Evolutionary conservation across 495 filamentous ascomycete genomes (phyloP).

Genomic region (Letharia columbiana): DNA sequence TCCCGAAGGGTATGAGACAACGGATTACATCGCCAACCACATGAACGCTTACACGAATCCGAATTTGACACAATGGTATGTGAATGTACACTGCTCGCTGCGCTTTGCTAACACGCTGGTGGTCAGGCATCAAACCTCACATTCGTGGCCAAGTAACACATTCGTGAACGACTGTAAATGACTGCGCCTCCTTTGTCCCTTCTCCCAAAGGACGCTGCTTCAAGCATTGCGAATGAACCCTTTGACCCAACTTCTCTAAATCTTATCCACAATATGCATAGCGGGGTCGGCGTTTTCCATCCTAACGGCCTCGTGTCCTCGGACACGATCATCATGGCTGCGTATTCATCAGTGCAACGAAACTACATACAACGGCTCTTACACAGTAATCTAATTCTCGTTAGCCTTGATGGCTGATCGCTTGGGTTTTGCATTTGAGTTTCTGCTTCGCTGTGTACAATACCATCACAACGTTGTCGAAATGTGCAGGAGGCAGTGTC

Average conservation of each 20-base stretch:
- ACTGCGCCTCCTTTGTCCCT: not conserved
- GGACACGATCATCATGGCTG: slow-evolving; percentile 13
- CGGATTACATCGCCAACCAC: slow-evolving; percentile 60
- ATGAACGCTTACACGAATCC: slow-evolving; percentile 53
- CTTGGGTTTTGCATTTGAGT: slow-evolving; percentile 10
- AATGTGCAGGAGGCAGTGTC: slow-evolving; percentile 4
- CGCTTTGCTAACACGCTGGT: slow-evolving; percentile 9
- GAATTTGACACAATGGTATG: slow-evolving; percentile 53
- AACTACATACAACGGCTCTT: slow-evolving; percentile 12
- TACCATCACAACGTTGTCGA: not conserved
- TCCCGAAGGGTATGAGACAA: slow-evolving; percentile 60
- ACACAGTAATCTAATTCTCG: slow-evolving; percentile 9
- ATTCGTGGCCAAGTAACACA: slow-evolving; percentile 42
- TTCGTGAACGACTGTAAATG: slow-evolving; percentile 39
- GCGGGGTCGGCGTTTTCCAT: slow-evolving; percentile 16
- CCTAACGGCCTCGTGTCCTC: slow-evolving; percentile 1
- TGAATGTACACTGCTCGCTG: not conserved
- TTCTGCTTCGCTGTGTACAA: slow-evolving; percentile 12
- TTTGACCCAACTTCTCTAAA: slow-evolving; percentile 8
- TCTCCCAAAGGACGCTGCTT: slow-evolving; percentile 2
- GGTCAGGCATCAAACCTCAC: slow-evolving; percentile 29
- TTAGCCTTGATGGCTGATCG: slow-evolving; percentile 13
- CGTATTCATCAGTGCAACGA: slow-evolving; percentile 12
- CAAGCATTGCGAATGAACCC: not conserved
- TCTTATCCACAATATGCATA: slow-evolving; percentile 17